Conservation (phyloP, 192 early-diverging fungal species). For the Podila epicladia region DNA sequence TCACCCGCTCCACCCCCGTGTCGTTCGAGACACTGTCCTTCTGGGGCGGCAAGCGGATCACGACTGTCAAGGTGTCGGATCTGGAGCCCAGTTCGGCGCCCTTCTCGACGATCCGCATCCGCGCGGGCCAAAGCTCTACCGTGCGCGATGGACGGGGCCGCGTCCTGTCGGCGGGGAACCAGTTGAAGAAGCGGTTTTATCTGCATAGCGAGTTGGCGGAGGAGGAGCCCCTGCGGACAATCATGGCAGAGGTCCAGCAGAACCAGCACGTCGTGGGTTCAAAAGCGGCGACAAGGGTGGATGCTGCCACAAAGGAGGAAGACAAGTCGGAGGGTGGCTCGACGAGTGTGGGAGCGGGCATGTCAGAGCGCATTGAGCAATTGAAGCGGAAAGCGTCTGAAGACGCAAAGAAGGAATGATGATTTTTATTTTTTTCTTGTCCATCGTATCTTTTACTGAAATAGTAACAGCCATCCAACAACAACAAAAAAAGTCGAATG, state of each 20-base stretch:
- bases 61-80: slow-evolving; percentile 55
- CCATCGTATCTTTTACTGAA: too few species aligned
- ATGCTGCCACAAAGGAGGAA: background rate
- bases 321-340: background rate
- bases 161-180: slow-evolving; percentile 36
- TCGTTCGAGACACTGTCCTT: slow-evolving; percentile 57
- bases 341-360: slow-evolving; percentile 24
- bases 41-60: slow-evolving; percentile 41
- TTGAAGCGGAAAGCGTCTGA: slow-evolving; percentile 41
- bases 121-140: slow-evolving; percentile 27
- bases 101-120: slow-evolving; percentile 62
- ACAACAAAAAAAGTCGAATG: too few species aligned
- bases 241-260: slow-evolving; percentile 45
- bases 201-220: slow-evolving; percentile 57
- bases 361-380: slow-evolving; percentile 47
- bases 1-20: slow-evolving; percentile 55
- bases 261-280: slow-evolving; percentile 11
- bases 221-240: slow-evolving; percentile 45
- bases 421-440: background rate
- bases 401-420: slow-evolving; percentile 22
- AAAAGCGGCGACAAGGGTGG: background rate
- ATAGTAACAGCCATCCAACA: too few species aligned
- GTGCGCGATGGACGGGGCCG: slow-evolving; percentile 45
- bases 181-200: slow-evolving; percentile 58
- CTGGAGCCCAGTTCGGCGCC: slow-evolving; percentile 62